Evolutionary conservation across 306 rosid genomes (phyloP).

Genomic region (Corylus americana): DNA sequence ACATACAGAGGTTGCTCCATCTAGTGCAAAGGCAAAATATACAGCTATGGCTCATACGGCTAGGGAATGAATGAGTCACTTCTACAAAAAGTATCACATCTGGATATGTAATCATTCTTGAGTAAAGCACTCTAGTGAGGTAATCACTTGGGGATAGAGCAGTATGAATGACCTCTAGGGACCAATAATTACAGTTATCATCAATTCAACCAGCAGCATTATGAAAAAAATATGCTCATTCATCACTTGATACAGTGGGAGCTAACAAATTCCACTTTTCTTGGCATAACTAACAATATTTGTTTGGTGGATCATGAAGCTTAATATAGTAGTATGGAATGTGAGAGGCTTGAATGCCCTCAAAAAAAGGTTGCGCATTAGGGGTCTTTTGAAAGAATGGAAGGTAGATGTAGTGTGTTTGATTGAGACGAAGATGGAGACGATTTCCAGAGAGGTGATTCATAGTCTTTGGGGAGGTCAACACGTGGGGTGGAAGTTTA

Average conservation of each 20-base stretch:
- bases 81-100: neutral
- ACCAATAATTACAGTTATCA: neutral
- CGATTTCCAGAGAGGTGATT: too few species aligned
- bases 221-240: neutral
- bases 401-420: too few species aligned
- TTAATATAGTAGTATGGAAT: too few species aligned
- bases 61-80: neutral
- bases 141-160: neutral
- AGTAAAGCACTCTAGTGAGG: neutral
- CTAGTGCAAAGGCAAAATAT: too few species aligned
- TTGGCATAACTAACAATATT: neutral
- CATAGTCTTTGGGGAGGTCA: too few species aligned
- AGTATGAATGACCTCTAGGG: constrained; percentile 1
- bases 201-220: neutral
- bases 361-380: too few species aligned
- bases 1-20: too few species aligned
- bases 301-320: neutral
- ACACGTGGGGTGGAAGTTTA: too few species aligned
- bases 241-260: neutral
- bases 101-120: neutral
- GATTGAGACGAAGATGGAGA: too few species aligned
- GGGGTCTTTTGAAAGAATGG: too few species aligned
- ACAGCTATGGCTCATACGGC: too few species aligned
- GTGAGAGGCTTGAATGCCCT: too few species aligned
- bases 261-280: neutral